Percentiles rank a stretch among this genome's conserved stretches.
phyloP scores from a whole-genome alignment of 257 asterid genomes.

The Gardenia jasminoides region DNA sequence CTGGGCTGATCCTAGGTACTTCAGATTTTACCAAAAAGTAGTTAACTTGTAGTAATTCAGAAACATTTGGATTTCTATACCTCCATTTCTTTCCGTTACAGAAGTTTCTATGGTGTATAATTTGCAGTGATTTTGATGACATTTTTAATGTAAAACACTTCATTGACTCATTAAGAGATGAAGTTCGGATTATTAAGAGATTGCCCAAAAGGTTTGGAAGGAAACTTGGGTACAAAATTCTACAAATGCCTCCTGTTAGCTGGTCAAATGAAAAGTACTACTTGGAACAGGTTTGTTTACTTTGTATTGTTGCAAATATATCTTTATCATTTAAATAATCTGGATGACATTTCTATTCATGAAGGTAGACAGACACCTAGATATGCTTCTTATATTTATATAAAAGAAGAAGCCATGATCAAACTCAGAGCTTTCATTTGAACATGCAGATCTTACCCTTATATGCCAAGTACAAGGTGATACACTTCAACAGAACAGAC shows the following conservation, averaged over 20 bases:
- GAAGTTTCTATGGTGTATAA: conserved; percentile 15
- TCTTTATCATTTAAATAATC: conserved; percentile 10
- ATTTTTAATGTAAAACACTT: conserved; percentile 83
- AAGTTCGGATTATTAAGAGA: conserved; percentile 74
- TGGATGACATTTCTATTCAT: neutral
- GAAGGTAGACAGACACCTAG: neutral
- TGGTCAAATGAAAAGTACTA: conserved; percentile 95
- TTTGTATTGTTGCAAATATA: conserved; percentile 9
- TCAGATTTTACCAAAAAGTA: conserved; percentile 13
- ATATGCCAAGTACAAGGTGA: conserved; percentile 67
- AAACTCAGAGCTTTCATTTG: conserved; percentile 6
- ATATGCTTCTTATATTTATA: neutral
- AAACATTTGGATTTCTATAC: too few species aligned
- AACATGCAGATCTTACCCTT: conserved; percentile 77
- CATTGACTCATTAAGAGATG: conserved; percentile 81
- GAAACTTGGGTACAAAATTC: conserved; percentile 60
- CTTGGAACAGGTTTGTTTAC: conserved; percentile 68
- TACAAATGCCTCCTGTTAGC: conserved; percentile 89
- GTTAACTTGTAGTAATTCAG: neutral
- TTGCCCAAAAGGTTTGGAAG: conserved; percentile 71
- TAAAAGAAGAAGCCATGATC: neutral
- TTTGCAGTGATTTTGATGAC: conserved; percentile 76
- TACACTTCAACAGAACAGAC: conserved; percentile 89
- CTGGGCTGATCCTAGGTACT: conserved; percentile 99
- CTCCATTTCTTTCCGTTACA: conserved; percentile 2